These are phyloP conservation scores for Suhomyces ambrosiae DNA, from an alignment of 1,139 yeast genomes.

Conservation along the genomic window DNA sequence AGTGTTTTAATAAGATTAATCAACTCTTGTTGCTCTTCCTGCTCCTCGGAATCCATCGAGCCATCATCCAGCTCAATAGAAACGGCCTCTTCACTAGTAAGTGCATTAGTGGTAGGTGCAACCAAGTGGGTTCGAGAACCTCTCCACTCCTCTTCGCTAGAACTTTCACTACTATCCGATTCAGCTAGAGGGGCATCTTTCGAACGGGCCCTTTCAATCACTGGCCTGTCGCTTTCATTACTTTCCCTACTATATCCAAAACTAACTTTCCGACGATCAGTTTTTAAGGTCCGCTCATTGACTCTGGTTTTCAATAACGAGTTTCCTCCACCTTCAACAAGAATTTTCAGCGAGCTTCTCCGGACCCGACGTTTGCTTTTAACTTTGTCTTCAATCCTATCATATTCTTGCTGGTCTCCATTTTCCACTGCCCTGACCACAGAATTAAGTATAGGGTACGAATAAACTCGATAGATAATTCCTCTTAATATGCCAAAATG, in stretches of 20 bases:
- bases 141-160: conserved; percentile 9
- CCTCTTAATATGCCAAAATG: conserved; percentile 86
- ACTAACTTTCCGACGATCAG: conserved; percentile 35
- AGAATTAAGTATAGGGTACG: conserved; percentile 64
- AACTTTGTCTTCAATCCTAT: conserved; percentile 29
- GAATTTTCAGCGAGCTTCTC: conserved; percentile 6
- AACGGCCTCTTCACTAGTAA: conserved; percentile 13
- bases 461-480: conserved; percentile 74
- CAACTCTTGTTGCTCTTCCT: conserved; percentile 34
- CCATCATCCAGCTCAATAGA: conserved; percentile 11
- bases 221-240: conserved; percentile 4
- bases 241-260: conserved; percentile 30
- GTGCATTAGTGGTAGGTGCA: too few species aligned
- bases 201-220: background rate
- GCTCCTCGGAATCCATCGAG: conserved; percentile 11
- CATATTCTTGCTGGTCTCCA: conserved; percentile 32
- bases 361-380: conserved; percentile 14
- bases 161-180: conserved; percentile 5
- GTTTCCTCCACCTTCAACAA: conserved; percentile 7
- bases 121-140: too few species aligned
- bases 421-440: conserved; percentile 39
- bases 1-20: conserved; percentile 47
- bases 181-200: background rate
- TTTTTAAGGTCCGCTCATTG: conserved; percentile 32
- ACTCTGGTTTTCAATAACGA: conserved; percentile 29